Conservation (phyloP, 805 yeast genomes). For the Candida chilensis region DNA sequence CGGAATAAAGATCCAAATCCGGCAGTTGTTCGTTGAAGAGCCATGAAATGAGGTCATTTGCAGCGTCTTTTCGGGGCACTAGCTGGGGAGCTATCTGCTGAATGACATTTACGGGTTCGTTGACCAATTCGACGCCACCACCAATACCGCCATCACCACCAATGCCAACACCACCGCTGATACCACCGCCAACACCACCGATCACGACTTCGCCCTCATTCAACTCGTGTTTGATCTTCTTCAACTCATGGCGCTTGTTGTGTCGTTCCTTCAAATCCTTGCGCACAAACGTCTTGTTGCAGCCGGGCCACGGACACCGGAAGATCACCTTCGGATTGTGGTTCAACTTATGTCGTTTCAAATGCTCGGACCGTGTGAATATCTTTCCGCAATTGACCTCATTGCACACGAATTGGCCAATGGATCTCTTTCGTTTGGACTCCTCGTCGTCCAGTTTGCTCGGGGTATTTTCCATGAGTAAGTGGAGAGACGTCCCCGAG, state of each 20-base stretch:
- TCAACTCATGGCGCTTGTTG: conserved; percentile 17
- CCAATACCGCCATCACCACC: conserved; percentile 28
- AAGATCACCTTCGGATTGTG: conserved; percentile 32
- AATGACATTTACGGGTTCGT: conserved; percentile 27
- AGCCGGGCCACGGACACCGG: conserved; percentile 17
- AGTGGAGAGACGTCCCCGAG: neutral
- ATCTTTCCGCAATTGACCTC: conserved; percentile 24
- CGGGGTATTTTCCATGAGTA: conserved; percentile 6
- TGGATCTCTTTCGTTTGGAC: conserved; percentile 12
- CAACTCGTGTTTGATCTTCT: conserved; percentile 13
- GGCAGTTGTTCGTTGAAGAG: too few relatives aligned
- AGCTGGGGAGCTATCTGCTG: conserved; percentile 9
- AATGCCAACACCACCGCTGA: conserved; percentile 27
- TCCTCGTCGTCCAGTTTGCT: too few relatives aligned
- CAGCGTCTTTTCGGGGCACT: too few relatives aligned
- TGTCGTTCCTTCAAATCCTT: conserved; percentile 30
- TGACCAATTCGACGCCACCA: conserved; percentile 26
- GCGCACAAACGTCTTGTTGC: conserved; percentile 33
- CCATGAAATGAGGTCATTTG: too few relatives aligned
- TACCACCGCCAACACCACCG: too few relatives aligned
- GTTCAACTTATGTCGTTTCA: conserved; percentile 30
- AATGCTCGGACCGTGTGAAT: conserved; percentile 31
- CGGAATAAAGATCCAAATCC: too few relatives aligned
- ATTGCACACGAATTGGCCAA: too few relatives aligned
- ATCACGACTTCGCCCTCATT: too few relatives aligned